Conservation (phyloP, 1,284 basidiomycete genomes). For the Irpex sp. region DNA sequence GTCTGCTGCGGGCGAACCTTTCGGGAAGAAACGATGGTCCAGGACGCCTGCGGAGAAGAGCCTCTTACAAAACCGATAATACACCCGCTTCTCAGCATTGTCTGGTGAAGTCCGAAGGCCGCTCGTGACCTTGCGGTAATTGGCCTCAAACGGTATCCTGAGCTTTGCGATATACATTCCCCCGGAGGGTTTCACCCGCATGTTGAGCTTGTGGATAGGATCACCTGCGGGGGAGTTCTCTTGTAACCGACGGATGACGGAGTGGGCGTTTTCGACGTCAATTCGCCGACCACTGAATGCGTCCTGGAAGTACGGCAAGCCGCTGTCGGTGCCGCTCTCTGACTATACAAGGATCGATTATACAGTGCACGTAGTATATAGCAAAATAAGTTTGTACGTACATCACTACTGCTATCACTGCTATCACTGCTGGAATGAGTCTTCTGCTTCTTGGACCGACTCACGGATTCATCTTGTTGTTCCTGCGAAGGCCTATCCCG, state of each 20-base stretch:
- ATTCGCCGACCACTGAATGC: constrained; percentile 10
- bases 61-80: constrained; percentile 41
- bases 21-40: constrained; percentile 47
- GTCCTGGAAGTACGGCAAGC: constrained; percentile 4
- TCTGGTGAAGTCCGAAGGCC: constrained; percentile 40
- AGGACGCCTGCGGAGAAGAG: constrained; percentile 49
- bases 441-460: neutral
- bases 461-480: neutral
- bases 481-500: neutral
- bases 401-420: no score
- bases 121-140: neutral
- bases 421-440: no score
- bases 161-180: constrained; percentile 1
- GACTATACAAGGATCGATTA: no score
- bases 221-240: neutral
- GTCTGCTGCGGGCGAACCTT: constrained; percentile 1
- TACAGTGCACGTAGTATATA: no score
- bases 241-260: neutral
- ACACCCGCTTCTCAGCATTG: constrained; percentile 52
- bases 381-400: no score
- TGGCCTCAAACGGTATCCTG: neutral
- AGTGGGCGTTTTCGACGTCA: neutral
- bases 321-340: neutral
- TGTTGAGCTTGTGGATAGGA: neutral
- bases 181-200: neutral